Percentiles rank a stretch among this genome's conserved stretches.
Evolutionary conservation across 1,284 basidiomycete species (phyloP).

Genomic region (Moesziomyces sp.): DNA sequence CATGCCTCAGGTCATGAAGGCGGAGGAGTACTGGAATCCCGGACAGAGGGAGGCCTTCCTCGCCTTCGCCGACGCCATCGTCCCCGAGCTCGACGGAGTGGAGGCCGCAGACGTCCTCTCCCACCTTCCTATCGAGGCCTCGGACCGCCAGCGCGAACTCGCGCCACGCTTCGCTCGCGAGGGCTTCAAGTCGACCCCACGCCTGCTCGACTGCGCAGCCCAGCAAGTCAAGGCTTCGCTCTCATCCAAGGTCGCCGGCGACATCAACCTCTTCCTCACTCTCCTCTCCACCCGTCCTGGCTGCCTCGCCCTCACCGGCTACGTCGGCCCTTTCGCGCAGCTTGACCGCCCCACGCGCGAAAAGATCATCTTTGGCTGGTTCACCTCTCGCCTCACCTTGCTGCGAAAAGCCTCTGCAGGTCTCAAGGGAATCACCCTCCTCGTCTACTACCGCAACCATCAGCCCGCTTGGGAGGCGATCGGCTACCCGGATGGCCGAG

Average conservation of each 20-base stretch:
- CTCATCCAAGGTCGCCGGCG: slow-evolving; percentile 42
- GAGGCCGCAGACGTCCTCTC: slow-evolving; percentile 57
- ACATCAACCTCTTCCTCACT: slow-evolving; percentile 58
- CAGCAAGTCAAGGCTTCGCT: slow-evolving; percentile 53
- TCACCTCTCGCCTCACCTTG: slow-evolving; percentile 51
- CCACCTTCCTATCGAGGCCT: slow-evolving; percentile 50
- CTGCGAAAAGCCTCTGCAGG: slow-evolving; percentile 62
- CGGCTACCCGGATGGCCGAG: slow-evolving; percentile 60
- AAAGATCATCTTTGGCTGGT: slow-evolving; percentile 52
- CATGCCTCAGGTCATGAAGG: slow-evolving; percentile 45
- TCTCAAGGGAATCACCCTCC: slow-evolving; percentile 54
- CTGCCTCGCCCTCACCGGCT: slow-evolving; percentile 57
- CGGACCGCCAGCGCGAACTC: slow-evolving; percentile 55
- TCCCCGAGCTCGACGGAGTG: slow-evolving; percentile 53
- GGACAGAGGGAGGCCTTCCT: slow-evolving; percentile 51
- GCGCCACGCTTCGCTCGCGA: slow-evolving; percentile 50
- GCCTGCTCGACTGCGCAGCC: slow-evolving; percentile 56
- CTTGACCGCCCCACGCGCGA: slow-evolving; percentile 44
- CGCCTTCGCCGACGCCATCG: slow-evolving; percentile 62
- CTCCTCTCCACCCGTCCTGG: slow-evolving; percentile 59
- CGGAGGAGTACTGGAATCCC: slow-evolving; percentile 43
- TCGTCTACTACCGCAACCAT: slow-evolving; percentile 61
- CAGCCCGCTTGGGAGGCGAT: slow-evolving; percentile 60
- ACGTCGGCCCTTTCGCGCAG: slow-evolving; percentile 58
- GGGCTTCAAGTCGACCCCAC: slow-evolving; percentile 55